Conservation (phyloP, 371 early-diverging fungal species). For the Amoeboaphelidium occidentale region DNA sequence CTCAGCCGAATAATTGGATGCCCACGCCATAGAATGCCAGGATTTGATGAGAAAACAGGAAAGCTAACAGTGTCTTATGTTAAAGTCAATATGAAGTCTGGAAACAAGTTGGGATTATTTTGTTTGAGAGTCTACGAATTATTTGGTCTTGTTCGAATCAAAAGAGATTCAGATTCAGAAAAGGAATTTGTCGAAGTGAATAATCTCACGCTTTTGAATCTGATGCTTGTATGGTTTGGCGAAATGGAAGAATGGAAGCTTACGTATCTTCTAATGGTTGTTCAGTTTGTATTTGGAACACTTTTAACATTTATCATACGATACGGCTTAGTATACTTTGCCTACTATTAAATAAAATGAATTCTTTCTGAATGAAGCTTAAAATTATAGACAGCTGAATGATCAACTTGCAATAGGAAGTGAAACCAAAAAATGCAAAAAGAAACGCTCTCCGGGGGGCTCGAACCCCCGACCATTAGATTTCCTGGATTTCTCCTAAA, state of each 20-base stretch:
- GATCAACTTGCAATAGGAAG: too few relatives aligned
- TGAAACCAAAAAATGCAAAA: too few relatives aligned
- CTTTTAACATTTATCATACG: slow-evolving; percentile 46
- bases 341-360: too few relatives aligned
- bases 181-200: slow-evolving; percentile 21
- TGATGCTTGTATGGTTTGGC: slow-evolving; percentile 46
- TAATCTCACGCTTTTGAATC: slow-evolving; percentile 74
- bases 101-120: neutral
- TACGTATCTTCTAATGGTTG: slow-evolving; percentile 22
- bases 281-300: slow-evolving; percentile 36
- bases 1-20: slow-evolving; percentile 82
- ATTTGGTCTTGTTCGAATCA: neutral
- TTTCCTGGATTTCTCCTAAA: too few relatives aligned
- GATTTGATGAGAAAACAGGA: neutral
- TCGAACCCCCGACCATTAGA: too few relatives aligned
- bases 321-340: slow-evolving; percentile 23
- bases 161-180: neutral
- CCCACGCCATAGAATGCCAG: slow-evolving; percentile 89
- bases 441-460: too few relatives aligned
- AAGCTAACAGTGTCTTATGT: neutral
- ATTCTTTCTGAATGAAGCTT: too few relatives aligned
- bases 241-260: slow-evolving; percentile 44
- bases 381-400: too few relatives aligned
- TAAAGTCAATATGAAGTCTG: neutral
- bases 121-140: neutral